These are phyloP conservation scores for Annona cherimola DNA, from an alignment of 164 flowering plant species.

Conservation along the genomic window DNA sequence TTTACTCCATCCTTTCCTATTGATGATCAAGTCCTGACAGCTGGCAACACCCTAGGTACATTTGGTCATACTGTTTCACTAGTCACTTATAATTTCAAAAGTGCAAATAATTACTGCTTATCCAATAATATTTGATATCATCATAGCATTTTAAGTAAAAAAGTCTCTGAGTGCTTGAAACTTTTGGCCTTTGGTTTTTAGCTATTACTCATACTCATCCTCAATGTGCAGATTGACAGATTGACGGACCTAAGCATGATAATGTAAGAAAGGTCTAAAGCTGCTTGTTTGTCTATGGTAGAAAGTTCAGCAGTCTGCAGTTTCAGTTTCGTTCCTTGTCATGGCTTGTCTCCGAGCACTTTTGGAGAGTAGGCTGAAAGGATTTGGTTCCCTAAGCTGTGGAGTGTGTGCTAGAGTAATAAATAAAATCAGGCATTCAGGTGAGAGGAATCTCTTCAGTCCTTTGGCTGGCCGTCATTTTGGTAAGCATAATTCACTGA, in stretches of 20 bases:
- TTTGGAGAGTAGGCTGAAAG: slow-evolving; percentile 3
- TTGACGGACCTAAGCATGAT: neutral
- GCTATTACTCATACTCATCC: neutral
- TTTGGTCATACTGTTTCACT: too few species aligned
- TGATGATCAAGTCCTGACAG: too few species aligned
- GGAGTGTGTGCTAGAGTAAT: neutral
- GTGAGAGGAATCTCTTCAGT: slow-evolving; percentile 1
- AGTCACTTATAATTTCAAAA: too few species aligned
- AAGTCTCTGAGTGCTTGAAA: too few species aligned
- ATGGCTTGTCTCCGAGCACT: slow-evolving; percentile 14
- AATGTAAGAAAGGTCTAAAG: neutral
- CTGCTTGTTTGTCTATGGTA: slow-evolving; percentile 3
- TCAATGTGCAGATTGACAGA: neutral
- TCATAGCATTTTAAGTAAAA: too few species aligned
- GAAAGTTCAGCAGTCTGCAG: slow-evolving; percentile 1
- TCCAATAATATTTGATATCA: too few species aligned
- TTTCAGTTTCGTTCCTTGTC: neutral
- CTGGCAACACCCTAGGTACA: too few species aligned
- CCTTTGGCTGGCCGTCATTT: neutral
- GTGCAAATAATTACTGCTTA: too few species aligned
- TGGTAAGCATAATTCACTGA: neutral
- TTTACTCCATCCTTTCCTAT: too few species aligned
- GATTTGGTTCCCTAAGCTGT: slow-evolving; percentile 3
- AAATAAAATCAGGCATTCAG: slow-evolving; percentile 3
- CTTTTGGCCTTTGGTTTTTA: too few species aligned